Percentiles rank a stretch among this genome's conserved stretches.
phyloP scores from a whole-genome alignment of 768 basidiomycete species.

The Terana coerulea region DNA sequence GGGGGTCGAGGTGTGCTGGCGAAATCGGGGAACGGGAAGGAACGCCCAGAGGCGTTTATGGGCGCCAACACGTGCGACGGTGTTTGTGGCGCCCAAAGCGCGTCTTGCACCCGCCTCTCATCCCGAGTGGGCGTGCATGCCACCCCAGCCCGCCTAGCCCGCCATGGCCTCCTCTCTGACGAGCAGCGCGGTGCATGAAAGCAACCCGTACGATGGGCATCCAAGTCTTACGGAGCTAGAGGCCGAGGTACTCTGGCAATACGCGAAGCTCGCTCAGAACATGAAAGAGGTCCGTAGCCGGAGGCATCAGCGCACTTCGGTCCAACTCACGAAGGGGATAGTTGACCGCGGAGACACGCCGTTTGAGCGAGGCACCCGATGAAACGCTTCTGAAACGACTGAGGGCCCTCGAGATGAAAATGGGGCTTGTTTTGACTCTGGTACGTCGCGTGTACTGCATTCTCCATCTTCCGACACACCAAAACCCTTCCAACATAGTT shows the following conservation, averaged over 20 bases:
- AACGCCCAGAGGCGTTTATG: neutral
- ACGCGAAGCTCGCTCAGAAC: slow-evolving; percentile 81
- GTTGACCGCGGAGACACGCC: slow-evolving; percentile 66
- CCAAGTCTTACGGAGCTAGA: slow-evolving; percentile 64
- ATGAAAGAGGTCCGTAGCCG: slow-evolving; percentile 61
- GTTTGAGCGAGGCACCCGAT: slow-evolving; percentile 73
- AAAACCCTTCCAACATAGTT: slow-evolving; percentile 47
- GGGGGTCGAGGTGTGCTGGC: neutral
- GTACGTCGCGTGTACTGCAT: slow-evolving; percentile 39
- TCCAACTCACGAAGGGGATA: slow-evolving; percentile 23
- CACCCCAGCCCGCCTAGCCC: neutral
- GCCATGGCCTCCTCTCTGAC: slow-evolving; percentile 9
- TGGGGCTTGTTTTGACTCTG: slow-evolving; percentile 91
- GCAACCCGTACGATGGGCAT: slow-evolving; percentile 74
- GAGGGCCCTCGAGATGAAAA: slow-evolving; percentile 84
- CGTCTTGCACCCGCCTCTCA: slow-evolving; percentile 1
- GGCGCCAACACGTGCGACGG: neutral
- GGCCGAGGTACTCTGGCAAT: slow-evolving; percentile 87
- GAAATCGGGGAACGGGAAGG: neutral
- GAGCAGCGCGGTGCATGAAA: slow-evolving; percentile 42
- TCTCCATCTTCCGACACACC: neutral
- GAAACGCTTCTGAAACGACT: slow-evolving; percentile 71
- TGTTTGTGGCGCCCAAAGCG: neutral
- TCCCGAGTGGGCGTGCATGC: neutral
- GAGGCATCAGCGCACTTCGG: neutral